These are phyloP conservation scores for Lindgomyces ingoldianus DNA, from an alignment of 495 filamentous ascomycete genomes.

Conservation along the genomic window DNA sequence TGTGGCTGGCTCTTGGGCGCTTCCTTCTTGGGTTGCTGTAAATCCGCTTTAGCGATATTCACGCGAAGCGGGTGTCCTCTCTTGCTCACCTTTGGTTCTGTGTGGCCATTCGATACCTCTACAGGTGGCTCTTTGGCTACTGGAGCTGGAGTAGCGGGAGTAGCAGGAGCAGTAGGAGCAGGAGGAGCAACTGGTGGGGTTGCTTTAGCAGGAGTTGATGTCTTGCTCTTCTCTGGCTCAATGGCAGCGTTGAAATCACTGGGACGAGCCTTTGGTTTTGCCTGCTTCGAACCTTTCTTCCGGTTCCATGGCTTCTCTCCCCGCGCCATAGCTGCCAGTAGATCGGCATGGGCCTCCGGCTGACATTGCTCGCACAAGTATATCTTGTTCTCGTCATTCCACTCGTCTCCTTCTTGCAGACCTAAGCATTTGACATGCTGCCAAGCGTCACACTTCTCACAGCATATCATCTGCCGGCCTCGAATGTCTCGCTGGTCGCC, in stretches of 20 bases:
- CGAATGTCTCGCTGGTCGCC: constrained; percentile 82
- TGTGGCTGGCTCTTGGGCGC: constrained; percentile 25
- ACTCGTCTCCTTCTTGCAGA: constrained; percentile 70
- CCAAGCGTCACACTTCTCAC: constrained; percentile 88
- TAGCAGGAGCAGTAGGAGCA: neutral
- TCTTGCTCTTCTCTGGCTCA: constrained; percentile 4
- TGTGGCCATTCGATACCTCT: constrained; percentile 15
- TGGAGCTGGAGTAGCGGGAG: neutral
- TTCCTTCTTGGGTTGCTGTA: constrained; percentile 19
- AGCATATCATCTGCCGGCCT: constrained; percentile 84
- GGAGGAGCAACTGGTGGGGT: constrained; percentile 1
- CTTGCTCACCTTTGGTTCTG: constrained; percentile 16
- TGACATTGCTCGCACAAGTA: constrained; percentile 91
- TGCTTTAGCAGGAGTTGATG: neutral
- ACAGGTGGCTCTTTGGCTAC: neutral
- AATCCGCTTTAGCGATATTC: neutral
- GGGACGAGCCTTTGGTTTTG: constrained; percentile 47
- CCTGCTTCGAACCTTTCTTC: constrained; percentile 38
- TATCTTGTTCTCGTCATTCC: constrained; percentile 61
- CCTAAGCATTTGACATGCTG: constrained; percentile 97
- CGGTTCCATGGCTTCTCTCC: constrained; percentile 61
- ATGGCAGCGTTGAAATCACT: constrained; percentile 27
- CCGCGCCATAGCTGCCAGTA: constrained; percentile 68
- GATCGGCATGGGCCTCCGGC: constrained; percentile 75
- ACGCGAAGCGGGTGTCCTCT: neutral